Conservation (phyloP, 2,329 filamentous ascomycete species). For the Botryotinia globosa region DNA sequence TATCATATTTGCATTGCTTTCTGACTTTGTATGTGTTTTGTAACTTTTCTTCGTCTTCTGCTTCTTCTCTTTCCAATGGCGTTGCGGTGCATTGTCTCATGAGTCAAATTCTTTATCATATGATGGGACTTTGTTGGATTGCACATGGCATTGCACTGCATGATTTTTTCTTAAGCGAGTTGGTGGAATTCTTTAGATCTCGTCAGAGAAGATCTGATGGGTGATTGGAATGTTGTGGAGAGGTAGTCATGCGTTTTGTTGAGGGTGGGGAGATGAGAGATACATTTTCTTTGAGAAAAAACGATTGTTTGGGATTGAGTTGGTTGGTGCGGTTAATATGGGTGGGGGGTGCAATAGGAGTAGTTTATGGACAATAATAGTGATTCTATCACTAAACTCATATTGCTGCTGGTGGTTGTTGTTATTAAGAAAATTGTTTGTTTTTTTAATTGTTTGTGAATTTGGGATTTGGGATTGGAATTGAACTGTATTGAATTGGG, state of each 20-base stretch:
- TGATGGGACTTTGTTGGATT: constrained; percentile 14
- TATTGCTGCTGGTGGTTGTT: background rate
- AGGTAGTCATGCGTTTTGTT: background rate
- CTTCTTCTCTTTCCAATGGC: background rate
- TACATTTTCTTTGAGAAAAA: background rate
- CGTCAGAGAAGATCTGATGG: background rate
- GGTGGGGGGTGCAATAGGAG: background rate
- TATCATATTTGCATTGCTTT: constrained; percentile 5
- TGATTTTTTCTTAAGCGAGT: background rate
- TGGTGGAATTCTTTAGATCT: background rate
- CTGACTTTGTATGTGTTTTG: background rate
- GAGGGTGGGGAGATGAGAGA: background rate
- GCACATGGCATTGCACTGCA: background rate
- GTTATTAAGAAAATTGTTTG: background rate
- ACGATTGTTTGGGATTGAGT: background rate
- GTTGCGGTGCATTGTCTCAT: background rate
- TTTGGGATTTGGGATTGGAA: background rate
- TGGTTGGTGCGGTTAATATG: background rate
- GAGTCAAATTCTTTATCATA: constrained; percentile 11
- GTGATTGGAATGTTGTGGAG: background rate
- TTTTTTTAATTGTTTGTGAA: background rate
- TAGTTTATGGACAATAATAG: background rate
- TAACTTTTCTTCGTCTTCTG: background rate
- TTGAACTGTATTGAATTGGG: background rate
- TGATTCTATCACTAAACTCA: background rate